These are phyloP conservation scores for Solanum ossicruentum DNA, from an alignment of 257 asterid genomes.

Conservation along the genomic window DNA sequence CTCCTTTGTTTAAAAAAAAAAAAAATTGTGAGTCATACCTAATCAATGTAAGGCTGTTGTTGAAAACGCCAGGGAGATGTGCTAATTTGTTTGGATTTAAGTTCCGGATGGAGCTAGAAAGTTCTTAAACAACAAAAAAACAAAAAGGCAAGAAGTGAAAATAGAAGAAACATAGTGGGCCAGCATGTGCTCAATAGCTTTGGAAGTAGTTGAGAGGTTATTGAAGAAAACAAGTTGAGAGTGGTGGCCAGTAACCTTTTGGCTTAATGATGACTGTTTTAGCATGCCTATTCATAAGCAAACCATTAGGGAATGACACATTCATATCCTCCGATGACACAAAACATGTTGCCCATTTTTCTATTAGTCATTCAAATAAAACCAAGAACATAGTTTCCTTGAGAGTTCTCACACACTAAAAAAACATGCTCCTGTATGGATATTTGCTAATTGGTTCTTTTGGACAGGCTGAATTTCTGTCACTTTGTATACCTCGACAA, in stretches of 20 bases:
- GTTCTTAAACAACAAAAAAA: neutral
- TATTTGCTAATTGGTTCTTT: neutral
- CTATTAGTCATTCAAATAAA: neutral
- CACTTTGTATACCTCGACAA: neutral
- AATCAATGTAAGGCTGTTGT: neutral
- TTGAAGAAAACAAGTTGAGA: neutral
- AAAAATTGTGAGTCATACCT: neutral
- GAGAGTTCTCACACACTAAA: too few relatives aligned
- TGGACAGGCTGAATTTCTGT: neutral
- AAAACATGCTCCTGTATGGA: neutral
- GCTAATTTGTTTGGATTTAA: neutral
- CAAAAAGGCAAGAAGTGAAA: neutral
- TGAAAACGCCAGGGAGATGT: neutral
- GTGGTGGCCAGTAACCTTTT: constrained; percentile 8
- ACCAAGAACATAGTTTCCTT: neutral
- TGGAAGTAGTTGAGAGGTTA: neutral
- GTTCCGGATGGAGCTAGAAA: neutral
- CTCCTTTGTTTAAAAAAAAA: too few relatives aligned
- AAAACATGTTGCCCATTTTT: neutral
- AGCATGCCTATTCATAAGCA: constrained; percentile 6
- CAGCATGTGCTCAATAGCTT: neutral
- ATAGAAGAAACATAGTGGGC: neutral
- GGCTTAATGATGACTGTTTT: neutral
- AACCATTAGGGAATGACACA: neutral
- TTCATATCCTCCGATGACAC: neutral